These are phyloP conservation scores for Nevesoporus exiguus DNA, from an alignment of 768 basidiomycete species.

Conservation along the genomic window DNA sequence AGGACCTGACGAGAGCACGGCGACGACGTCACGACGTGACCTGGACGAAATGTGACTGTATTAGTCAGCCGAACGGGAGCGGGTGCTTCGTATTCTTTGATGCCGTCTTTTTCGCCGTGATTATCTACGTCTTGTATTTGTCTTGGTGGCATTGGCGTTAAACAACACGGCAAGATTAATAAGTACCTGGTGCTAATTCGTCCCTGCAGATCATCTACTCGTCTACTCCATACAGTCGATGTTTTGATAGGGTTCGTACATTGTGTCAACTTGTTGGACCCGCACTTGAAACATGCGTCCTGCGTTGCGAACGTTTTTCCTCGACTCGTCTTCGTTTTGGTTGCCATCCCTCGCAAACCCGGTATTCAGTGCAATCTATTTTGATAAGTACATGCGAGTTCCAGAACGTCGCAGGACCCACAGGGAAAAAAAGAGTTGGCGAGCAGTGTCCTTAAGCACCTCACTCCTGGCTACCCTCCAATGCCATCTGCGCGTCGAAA, in stretches of 20 bases:
- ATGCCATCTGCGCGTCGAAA: background rate
- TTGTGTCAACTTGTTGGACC: background rate
- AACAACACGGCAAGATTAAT: conserved; percentile 61
- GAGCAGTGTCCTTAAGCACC: background rate
- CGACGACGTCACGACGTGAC: too few species aligned
- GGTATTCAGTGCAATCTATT: background rate
- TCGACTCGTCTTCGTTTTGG: background rate
- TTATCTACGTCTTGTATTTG: conserved; percentile 58
- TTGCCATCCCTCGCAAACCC: background rate
- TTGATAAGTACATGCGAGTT: background rate
- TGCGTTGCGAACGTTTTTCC: background rate
- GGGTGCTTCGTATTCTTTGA: background rate
- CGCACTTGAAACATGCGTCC: background rate
- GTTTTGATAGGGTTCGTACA: conserved; percentile 31
- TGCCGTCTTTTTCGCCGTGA: conserved; percentile 38
- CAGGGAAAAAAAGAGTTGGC: background rate
- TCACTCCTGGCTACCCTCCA: conserved; percentile 12
- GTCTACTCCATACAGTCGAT: conserved; percentile 44
- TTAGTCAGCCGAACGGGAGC: conserved; percentile 9
- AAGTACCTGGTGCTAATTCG: conserved; percentile 17
- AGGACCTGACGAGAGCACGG: background rate
- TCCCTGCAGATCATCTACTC: conserved; percentile 60
- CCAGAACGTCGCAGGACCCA: background rate
- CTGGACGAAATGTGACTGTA: background rate
- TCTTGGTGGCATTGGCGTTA: conserved; percentile 56